These are phyloP conservation scores for Torrubiellomyces zombiae DNA, from an alignment of 2,329 filamentous ascomycete species.

Conservation along the genomic window DNA sequence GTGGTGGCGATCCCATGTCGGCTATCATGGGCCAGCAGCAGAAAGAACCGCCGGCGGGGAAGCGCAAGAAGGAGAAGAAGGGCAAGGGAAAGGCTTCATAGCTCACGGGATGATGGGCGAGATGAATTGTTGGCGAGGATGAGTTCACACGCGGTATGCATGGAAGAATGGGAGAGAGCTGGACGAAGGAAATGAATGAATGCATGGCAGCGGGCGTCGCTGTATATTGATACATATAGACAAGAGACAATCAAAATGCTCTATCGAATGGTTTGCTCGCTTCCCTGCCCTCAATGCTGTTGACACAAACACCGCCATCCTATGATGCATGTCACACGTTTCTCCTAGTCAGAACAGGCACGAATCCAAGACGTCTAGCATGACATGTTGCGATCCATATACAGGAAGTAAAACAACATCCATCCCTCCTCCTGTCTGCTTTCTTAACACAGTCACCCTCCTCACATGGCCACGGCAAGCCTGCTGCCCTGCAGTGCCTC, in stretches of 20 bases:
- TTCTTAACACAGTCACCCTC: no score
- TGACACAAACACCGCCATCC: no score
- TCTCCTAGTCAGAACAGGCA: no score
- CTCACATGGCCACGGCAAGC: constrained; percentile 7
- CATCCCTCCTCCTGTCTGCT: no score
- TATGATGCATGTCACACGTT: no score
- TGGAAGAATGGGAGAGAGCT: no score
- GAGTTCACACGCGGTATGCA: not conserved
- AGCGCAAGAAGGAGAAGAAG: constrained; percentile 35
- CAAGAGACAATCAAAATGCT: not conserved
- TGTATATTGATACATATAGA: not conserved
- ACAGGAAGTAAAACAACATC: not conserved
- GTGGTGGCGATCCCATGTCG: constrained; percentile 27
- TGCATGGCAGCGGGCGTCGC: not conserved
- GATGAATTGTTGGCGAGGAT: not conserved
- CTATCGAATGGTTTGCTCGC: no score
- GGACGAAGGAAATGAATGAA: not conserved
- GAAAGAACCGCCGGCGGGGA: constrained; percentile 12
- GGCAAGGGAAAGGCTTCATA: constrained; percentile 20
- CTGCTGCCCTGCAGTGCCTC: constrained; percentile 32
- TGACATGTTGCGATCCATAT: constrained; percentile 1
- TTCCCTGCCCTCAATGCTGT: no score
- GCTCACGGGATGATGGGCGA: constrained; percentile 1
- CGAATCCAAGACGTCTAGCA: no score
- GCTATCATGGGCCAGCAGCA: constrained; percentile 19